Evolutionary conservation across 352 stramenopile species (phyloP), one percentile per base, ranked within the genome.

Genomic region (Globisporangium cystogenes): DNA sequence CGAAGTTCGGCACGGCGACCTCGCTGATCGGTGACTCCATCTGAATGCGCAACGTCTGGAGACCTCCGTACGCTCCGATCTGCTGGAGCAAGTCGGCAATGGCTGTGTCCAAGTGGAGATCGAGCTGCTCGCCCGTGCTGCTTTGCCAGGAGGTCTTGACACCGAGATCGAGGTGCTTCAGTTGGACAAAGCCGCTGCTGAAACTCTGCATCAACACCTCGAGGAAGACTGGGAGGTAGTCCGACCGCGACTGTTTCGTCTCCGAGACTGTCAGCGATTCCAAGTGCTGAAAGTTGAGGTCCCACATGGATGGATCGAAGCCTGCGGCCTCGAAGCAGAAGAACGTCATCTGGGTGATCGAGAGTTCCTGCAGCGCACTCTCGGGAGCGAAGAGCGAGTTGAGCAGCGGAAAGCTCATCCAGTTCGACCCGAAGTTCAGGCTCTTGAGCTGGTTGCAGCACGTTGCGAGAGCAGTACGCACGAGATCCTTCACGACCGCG

Each of bases 371-470:
- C 18, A 85, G 55, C 33, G 66, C 71, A 36, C 66, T 82, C 12
- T 71, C 74, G 6, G 73, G 61, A 26, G 73, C 62, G 20, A 88
- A 85, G 18, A 88, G 60, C 51, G 68, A 64, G 60, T 84, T 81
- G 11, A 88, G 44, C 59, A 82, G 70, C 35, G 68, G 58, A 40
- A 67, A 77, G 51, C 63, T 60, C 59, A 79, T 68, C 52, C 51
- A 82, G 49, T 86, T 86, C 10, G 66, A 83, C 18, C 67, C 70
- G 53, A 88, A 85, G 57, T 80, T 72, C 7, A 88, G 55, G 20
- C 52, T 57, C 16, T 68, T 51, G 4, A 88, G 67, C 11, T 71
- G 70, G 41, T 59, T 60, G 46, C 66, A 60, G 48, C 63, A 74
- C 16, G 69, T 60, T 21, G 62, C 45, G 1, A 87, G 62, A 14